Percentiles rank a stretch among this genome's conserved stretches.
Conservation (phyloP, 768 basidiomycete species). For the Porpolomopsis calyptriformis region DNA sequence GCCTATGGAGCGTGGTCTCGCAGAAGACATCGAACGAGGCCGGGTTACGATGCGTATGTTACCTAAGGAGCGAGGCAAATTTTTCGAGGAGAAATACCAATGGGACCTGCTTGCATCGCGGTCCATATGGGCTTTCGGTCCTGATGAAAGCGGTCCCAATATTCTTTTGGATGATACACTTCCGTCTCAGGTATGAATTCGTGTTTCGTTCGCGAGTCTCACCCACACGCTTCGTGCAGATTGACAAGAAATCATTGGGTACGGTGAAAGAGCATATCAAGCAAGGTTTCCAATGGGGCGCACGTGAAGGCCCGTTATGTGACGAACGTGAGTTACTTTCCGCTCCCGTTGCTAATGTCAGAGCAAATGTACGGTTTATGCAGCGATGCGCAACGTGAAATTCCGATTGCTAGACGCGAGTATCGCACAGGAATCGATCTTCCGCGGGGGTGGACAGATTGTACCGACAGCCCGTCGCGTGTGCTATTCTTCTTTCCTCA, state of each 20-base stretch:
- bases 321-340: constrained; percentile 82
- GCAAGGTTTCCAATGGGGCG: constrained; percentile 99
- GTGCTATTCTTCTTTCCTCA: constrained; percentile 97
- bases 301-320: constrained; percentile 93
- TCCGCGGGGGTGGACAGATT: constrained; percentile 95
- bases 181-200: constrained; percentile 65
- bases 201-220: not conserved
- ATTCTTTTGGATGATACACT: constrained; percentile 91
- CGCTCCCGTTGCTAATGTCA: not conserved
- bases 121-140: constrained; percentile 99
- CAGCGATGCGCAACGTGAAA: constrained; percentile 98
- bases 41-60: constrained; percentile 92
- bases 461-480: constrained; percentile 98
- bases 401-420: constrained; percentile 91
- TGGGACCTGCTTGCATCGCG: constrained; percentile 97
- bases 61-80: constrained; percentile 86
- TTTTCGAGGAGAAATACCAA: constrained; percentile 95
- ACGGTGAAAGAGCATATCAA: constrained; percentile 92
- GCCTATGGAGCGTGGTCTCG: constrained; percentile 88
- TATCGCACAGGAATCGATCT: constrained; percentile 92
- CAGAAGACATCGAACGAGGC: constrained; percentile 92
- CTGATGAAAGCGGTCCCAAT: constrained; percentile 91
- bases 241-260: constrained; percentile 86
- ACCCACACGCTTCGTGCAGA: constrained; percentile 28
- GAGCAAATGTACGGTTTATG: constrained; percentile 4